Conservation (phyloP, 352 stramenopile species). For the Phytophthora lateralis region DNA sequence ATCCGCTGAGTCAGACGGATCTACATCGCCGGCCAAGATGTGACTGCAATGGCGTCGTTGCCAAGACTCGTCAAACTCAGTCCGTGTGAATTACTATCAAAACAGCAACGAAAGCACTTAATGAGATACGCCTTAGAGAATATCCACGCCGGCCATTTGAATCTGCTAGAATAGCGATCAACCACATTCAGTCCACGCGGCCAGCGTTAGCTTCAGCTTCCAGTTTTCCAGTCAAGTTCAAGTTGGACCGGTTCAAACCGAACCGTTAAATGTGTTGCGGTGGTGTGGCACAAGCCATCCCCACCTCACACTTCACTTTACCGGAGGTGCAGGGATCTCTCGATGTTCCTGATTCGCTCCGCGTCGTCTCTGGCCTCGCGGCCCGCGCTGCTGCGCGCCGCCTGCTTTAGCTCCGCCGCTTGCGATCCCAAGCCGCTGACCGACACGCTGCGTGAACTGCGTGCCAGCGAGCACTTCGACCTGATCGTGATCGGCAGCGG, state of each 20-base stretch:
- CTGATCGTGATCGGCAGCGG: constrained; percentile 91
- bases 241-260: constrained; percentile 7
- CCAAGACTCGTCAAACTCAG: background rate
- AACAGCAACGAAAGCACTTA: too few species aligned
- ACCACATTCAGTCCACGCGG: too few species aligned
- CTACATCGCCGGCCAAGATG: background rate
- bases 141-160: too few species aligned
- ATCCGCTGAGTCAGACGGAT: constrained; percentile 18
- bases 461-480: constrained; percentile 88
- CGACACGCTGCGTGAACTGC: constrained; percentile 79
- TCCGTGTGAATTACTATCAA: too few species aligned
- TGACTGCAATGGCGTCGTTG: background rate
- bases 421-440: constrained; percentile 39
- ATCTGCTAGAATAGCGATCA: too few species aligned
- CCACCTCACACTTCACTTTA: constrained; percentile 13
- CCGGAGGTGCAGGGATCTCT: too few species aligned
- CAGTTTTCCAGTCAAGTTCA: constrained; percentile 21
- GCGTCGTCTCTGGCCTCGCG: constrained; percentile 19
- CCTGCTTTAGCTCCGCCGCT: constrained; percentile 12
- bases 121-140: too few species aligned
- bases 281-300: constrained; percentile 23
- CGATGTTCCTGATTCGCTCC: constrained; percentile 32
- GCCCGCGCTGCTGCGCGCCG: constrained; percentile 7
- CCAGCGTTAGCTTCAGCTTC: background rate
- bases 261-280: constrained; percentile 25